These are phyloP conservation scores for Candida oleophila DNA, from an alignment of 805 yeast species.

Conservation along the genomic window DNA sequence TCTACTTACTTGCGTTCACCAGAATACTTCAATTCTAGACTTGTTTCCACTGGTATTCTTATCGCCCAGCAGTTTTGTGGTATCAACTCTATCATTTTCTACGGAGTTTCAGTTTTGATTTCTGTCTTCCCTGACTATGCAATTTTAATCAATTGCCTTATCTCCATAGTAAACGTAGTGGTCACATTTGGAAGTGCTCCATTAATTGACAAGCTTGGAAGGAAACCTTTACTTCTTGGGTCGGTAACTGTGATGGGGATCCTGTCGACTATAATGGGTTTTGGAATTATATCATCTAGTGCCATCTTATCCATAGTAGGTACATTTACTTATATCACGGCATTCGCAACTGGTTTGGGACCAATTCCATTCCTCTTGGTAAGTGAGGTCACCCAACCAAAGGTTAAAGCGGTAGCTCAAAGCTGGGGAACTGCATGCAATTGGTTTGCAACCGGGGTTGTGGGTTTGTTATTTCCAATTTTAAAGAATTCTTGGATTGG, in stretches of 20 bases:
- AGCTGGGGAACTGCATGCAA: conserved; percentile 89
- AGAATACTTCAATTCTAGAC: conserved; percentile 54
- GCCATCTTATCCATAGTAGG: conserved; percentile 57
- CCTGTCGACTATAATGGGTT: conserved; percentile 59
- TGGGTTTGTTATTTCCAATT: conserved; percentile 80
- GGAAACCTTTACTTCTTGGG: conserved; percentile 65
- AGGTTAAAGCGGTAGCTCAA: conserved; percentile 84
- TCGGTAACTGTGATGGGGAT: conserved; percentile 72
- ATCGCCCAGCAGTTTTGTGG: conserved; percentile 91
- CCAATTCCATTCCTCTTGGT: conserved; percentile 92
- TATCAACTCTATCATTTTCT: conserved; percentile 87
- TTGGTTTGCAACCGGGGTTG: conserved; percentile 84
- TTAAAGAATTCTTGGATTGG: conserved; percentile 60
- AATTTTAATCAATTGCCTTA: conserved; percentile 67
- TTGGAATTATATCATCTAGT: conserved; percentile 55
- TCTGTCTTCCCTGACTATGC: conserved; percentile 71
- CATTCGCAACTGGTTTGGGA: conserved; percentile 91
- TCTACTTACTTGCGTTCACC: conserved; percentile 49
- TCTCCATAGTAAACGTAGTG: conserved; percentile 71
- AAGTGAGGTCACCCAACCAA: conserved; percentile 81
- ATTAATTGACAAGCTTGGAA: conserved; percentile 70
- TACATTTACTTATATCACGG: conserved; percentile 70
- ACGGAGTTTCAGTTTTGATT: conserved; percentile 85
- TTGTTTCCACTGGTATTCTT: conserved; percentile 70
- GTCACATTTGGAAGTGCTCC: conserved; percentile 75